Percentiles rank a stretch among this genome's conserved stretches.
Conservation (phyloP, 2,329 filamentous ascomycete species). For the Penicillium glabrum region DNA sequence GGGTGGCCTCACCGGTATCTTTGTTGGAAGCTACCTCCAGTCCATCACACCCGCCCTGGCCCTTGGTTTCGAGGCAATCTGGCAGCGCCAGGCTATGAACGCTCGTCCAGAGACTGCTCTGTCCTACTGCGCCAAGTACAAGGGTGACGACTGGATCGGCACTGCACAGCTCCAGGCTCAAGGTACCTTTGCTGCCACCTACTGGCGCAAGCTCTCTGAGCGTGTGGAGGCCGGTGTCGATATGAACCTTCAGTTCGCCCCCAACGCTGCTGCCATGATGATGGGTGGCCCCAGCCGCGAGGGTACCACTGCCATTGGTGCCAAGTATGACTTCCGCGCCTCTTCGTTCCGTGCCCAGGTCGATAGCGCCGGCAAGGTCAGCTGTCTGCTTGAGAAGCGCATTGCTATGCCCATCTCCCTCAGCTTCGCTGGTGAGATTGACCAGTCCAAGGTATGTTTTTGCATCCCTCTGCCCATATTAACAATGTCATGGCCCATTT, state of each 20-base stretch:
- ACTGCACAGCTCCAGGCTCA: conserved; percentile 86
- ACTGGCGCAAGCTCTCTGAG: conserved; percentile 90
- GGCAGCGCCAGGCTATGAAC: conserved; percentile 81
- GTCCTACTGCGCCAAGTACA: conserved; percentile 91
- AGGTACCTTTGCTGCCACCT: conserved; percentile 84
- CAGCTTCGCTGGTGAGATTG: conserved; percentile 94
- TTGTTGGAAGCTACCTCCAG: conserved; percentile 93
- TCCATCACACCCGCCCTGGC: conserved; percentile 83
- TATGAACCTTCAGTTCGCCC: conserved; percentile 80
- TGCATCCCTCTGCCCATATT: not conserved
- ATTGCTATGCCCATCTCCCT: conserved; percentile 89
- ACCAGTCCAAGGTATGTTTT: conserved; percentile 77
- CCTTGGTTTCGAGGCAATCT: conserved; percentile 87
- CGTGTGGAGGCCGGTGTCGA: conserved; percentile 96
- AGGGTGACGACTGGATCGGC: conserved; percentile 86
- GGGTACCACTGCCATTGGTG: conserved; percentile 84
- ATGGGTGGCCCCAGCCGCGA: conserved; percentile 82
- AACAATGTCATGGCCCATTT: not conserved
- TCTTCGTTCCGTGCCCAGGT: conserved; percentile 94
- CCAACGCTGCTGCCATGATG: conserved; percentile 62
- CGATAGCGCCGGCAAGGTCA: conserved; percentile 91
- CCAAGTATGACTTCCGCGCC: conserved; percentile 97
- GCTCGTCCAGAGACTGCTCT: conserved; percentile 87
- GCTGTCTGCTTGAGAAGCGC: conserved; percentile 91
- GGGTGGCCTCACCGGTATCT: conserved; percentile 89